These are phyloP conservation scores for Xerocomellus dryophilus DNA, from an alignment of 768 basidiomycete genomes.

Conservation along the genomic window DNA sequence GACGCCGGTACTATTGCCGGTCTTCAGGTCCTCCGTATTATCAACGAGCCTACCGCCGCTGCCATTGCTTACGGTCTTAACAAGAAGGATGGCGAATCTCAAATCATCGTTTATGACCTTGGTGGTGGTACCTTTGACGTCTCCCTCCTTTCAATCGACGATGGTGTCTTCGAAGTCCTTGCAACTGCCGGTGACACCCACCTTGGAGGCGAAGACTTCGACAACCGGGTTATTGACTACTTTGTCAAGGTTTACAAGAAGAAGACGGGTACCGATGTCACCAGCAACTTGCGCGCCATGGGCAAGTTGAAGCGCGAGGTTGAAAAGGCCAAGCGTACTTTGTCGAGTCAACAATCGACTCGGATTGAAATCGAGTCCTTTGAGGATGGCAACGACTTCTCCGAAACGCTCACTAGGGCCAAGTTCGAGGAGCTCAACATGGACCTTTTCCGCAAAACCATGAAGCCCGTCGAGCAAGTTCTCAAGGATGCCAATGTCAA, in stretches of 20 bases:
- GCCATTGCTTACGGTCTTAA: conserved; percentile 98
- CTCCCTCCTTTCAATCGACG: conserved; percentile 90
- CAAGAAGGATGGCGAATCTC: conserved; percentile 91
- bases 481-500: conserved; percentile 97
- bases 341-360: conserved; percentile 86
- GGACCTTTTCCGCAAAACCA: conserved; percentile 98
- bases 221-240: conserved; percentile 90
- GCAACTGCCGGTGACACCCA: conserved; percentile 94
- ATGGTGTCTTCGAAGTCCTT: conserved; percentile 87
- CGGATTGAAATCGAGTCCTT: conserved; percentile 95
- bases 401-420: conserved; percentile 94
- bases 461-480: conserved; percentile 99
- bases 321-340: conserved; percentile 92
- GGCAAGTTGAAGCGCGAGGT: conserved; percentile 92
- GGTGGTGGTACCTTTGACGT: conserved; percentile 99
- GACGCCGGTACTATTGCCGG: conserved; percentile 95
- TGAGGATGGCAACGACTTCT: conserved; percentile 95
- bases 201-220: conserved; percentile 94
- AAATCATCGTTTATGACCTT: conserved; percentile 97
- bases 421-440: conserved; percentile 99
- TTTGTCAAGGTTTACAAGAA: conserved; percentile 88
- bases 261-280: conserved; percentile 84
- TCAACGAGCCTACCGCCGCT: conserved; percentile 97
- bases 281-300: conserved; percentile 75
- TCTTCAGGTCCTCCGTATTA: conserved; percentile 92